Evolutionary conservation across 768 basidiomycete genomes (phyloP).

Genomic region (Pisolithus orientalis): DNA sequence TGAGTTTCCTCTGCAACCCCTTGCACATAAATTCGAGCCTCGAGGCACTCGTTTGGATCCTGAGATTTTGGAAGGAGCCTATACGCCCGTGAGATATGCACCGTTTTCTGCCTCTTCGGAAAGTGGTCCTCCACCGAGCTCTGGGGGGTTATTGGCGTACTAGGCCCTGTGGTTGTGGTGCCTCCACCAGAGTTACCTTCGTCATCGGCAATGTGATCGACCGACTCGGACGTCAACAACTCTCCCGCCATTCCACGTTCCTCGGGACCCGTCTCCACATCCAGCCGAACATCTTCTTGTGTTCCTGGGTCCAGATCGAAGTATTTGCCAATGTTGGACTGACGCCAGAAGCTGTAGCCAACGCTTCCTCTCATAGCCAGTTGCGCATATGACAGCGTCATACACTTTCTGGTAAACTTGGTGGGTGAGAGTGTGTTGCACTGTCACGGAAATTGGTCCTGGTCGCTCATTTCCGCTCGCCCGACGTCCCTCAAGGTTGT

Average conservation of each 20-base stretch:
- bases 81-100: conserved; percentile 37
- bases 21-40: conserved; percentile 31
- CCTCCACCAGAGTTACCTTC: not conserved
- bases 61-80: conserved; percentile 29
- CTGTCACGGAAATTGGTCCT: conserved; percentile 19
- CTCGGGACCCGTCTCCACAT: conserved; percentile 4
- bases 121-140: conserved; percentile 17
- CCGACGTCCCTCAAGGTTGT: not conserved
- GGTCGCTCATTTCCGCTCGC: not conserved
- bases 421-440: conserved; percentile 33
- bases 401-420: conserved; percentile 30
- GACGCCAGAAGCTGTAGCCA: conserved; percentile 39
- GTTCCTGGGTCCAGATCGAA: conserved; percentile 26
- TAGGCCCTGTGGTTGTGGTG: conserved; percentile 5
- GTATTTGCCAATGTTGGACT: conserved; percentile 32
- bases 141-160: conserved; percentile 10
- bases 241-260: not conserved
- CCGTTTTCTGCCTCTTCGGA: conserved; percentile 12
- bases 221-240: conserved; percentile 6
- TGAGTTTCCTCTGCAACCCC: conserved; percentile 33
- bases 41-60: conserved; percentile 3
- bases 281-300: conserved; percentile 6
- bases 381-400: conserved; percentile 46
- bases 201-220: not conserved
- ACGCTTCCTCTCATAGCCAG: conserved; percentile 45